These are phyloP conservation scores for Silene latifolia DNA, from an alignment of 148 eudicot genomes.

Conservation along the genomic window DNA sequence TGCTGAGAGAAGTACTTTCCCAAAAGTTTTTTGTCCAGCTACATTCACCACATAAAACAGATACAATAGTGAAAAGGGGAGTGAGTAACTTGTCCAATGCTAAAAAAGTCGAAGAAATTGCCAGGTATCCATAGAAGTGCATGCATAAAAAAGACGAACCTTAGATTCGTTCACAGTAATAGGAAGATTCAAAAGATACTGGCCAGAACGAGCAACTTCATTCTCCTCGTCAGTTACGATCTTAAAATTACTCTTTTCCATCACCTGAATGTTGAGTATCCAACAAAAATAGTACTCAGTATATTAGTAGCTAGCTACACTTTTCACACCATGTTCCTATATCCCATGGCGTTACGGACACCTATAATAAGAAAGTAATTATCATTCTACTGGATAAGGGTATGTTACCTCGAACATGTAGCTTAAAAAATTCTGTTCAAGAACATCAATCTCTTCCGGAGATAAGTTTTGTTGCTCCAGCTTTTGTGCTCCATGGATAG, in stretches of 20 bases:
- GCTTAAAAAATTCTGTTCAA: slow-evolving; percentile 81
- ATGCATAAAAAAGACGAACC: slow-evolving; percentile 41
- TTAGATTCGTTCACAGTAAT: slow-evolving; percentile 89
- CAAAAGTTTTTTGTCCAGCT: slow-evolving; percentile 83
- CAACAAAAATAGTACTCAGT: not conserved
- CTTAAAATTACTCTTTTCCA: slow-evolving; percentile 95
- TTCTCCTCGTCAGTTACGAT: slow-evolving; percentile 76
- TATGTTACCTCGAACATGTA: slow-evolving; percentile 68
- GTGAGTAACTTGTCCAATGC: not conserved
- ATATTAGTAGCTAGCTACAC: not conserved
- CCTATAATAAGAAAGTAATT: not conserved
- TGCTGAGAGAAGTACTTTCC: slow-evolving; percentile 65
- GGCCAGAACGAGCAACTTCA: slow-evolving; percentile 86
- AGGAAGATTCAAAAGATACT: slow-evolving; percentile 91
- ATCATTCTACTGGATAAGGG: not conserved
- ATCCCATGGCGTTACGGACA: not conserved
- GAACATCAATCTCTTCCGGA: slow-evolving; percentile 65
- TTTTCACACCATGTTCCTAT: not conserved
- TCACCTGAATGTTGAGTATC: slow-evolving; percentile 43
- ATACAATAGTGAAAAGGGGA: not conserved
- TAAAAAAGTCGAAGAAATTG: too few species aligned
- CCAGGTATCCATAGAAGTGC: too few species aligned
- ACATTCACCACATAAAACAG: slow-evolving; percentile 18
- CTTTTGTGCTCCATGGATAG: slow-evolving; percentile 77
- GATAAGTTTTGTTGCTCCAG: slow-evolving; percentile 76